Evolutionary conservation across 371 early-diverging fungal species (phyloP), one percentile per base, ranked within the genome.

Genomic region (Massospora cicadina): DNA sequence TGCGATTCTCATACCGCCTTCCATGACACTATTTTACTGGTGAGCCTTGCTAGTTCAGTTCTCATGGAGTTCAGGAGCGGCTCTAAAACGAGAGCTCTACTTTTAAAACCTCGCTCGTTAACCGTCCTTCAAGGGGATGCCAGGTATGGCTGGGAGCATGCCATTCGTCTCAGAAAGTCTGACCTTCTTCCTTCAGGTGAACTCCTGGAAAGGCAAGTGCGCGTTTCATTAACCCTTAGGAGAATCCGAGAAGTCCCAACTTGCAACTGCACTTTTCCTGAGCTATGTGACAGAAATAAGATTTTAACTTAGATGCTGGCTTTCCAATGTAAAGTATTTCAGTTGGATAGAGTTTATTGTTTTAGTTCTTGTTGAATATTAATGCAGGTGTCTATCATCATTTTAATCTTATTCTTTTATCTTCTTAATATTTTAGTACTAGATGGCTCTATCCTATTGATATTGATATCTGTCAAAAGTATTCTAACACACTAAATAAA

Each of bases 211-310:
- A 58, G 70, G 27, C 54, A 33, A 12, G 54, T 55, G 59, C 53
- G 70, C 23, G 29, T 70, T 17, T 70, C 70, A 2, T 65, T 70
- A 58, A 70, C 70, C 24, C 61, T 67, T 1, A 28, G 70, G 30
- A 62, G 56, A 13, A 54, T 70, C 25, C 62, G 60, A 27, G 26
- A 26, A 25, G 53, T 29, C 24, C 29, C 17, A n/a, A 32, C n/a
- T 59, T 70, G 70, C 55, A 43, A 58, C 24, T 70, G 70, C 43
- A 5, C 24, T 33, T 70, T 54, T 56, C 56, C 57, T 25, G 32
- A 68, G 23, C 58, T 65, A 23, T 68, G 68, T 63, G 58, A 68
- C 43, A 55, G 33, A 33, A 57, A 61, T 33, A 60, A 53, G 27
- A 32, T 23, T 59, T n/a, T n/a, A n/a, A n/a, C n/a, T n/a, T n/a